phyloP scores from a whole-genome alignment of 495 filamentous ascomycete genomes.

The Durotheca rogersii region DNA sequence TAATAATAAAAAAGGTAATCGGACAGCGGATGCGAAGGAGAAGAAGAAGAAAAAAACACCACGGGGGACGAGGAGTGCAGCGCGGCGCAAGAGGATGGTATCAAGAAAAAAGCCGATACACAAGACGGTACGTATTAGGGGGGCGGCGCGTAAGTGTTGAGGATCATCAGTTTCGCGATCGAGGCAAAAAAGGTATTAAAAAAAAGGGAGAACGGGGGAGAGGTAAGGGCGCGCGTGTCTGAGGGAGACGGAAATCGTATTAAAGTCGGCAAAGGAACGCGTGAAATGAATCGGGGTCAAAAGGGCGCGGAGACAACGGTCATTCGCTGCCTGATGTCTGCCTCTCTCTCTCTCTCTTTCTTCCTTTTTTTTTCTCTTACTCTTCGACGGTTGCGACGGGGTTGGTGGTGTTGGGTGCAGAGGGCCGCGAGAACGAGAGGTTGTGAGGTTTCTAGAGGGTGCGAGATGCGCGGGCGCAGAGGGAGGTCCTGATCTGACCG shows the following conservation, averaged over 20 bases:
- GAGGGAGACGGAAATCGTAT: conserved; percentile 29
- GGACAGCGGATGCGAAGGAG: no score
- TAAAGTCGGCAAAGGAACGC: conserved; percentile 33
- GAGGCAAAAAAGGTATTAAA: conserved; percentile 29
- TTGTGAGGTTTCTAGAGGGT: conserved; percentile 17
- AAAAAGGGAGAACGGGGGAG: conserved; percentile 25
- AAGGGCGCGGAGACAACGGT: conserved; percentile 23
- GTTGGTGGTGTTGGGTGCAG: conserved; percentile 8
- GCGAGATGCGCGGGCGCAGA: conserved; percentile 8
- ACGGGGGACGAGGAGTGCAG: conserved; percentile 21
- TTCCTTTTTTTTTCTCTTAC: not conserved
- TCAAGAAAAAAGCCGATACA: conserved; percentile 16
- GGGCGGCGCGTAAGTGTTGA: conserved; percentile 23
- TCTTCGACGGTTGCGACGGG: conserved; percentile 23
- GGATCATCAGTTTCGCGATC: conserved; percentile 26
- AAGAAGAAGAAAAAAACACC: conserved; percentile 8
- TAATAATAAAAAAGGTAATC: conserved; percentile 5
- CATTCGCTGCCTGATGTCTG: conserved; percentile 22
- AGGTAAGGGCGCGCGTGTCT: conserved; percentile 29
- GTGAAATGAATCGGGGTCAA: conserved; percentile 22
- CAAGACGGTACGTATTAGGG: conserved; percentile 4
- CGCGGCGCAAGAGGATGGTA: conserved; percentile 17
- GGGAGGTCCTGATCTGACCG: conserved; percentile 15
- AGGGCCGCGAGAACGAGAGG: conserved; percentile 15
- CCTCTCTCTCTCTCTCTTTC: not conserved